Evolutionary conservation across 139 green algal species (phyloP).

Genomic region (Marvania coccoides): DNA sequence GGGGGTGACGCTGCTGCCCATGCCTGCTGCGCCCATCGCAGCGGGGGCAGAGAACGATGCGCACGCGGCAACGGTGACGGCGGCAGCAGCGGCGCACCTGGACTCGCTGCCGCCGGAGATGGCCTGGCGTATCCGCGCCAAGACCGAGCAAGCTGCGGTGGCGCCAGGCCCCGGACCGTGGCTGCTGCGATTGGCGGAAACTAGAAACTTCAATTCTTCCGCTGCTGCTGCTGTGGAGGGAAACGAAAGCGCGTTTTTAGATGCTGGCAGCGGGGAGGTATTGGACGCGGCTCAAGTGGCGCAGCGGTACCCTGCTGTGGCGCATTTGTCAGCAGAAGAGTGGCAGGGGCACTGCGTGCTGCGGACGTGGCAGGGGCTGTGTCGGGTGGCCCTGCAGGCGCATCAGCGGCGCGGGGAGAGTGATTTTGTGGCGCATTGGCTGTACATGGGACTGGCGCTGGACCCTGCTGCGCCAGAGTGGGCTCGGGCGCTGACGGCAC

Average conservation of each 20-base stretch:
- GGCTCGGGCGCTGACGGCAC: slow-evolving; percentile 3
- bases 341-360: slow-evolving; percentile 21
- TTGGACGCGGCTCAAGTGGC: slow-evolving; percentile 2
- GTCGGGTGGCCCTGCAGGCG: slow-evolving; percentile 16
- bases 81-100: no score
- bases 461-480: slow-evolving; percentile 51
- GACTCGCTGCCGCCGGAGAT: slow-evolving; percentile 12
- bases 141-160: background rate
- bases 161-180: background rate
- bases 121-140: slow-evolving; percentile 22
- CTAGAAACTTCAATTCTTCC: background rate
- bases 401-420: slow-evolving; percentile 62
- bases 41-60: background rate
- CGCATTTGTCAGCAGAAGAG: slow-evolving; percentile 22
- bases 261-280: slow-evolving; percentile 18
- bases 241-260: slow-evolving; percentile 3
- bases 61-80: background rate
- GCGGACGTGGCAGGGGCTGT: background rate
- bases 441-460: slow-evolving; percentile 57
- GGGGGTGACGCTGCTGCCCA: slow-evolving; percentile 24
- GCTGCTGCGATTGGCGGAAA: slow-evolving; percentile 2
- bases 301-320: background rate
- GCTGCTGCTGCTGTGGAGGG: background rate
- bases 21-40: slow-evolving; percentile 1
- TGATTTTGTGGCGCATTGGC: slow-evolving; percentile 65